Evolutionary conservation across 768 basidiomycete species (phyloP), one percentile per base, ranked within the genome.

Genomic region (Crucibulum laeve): DNA sequence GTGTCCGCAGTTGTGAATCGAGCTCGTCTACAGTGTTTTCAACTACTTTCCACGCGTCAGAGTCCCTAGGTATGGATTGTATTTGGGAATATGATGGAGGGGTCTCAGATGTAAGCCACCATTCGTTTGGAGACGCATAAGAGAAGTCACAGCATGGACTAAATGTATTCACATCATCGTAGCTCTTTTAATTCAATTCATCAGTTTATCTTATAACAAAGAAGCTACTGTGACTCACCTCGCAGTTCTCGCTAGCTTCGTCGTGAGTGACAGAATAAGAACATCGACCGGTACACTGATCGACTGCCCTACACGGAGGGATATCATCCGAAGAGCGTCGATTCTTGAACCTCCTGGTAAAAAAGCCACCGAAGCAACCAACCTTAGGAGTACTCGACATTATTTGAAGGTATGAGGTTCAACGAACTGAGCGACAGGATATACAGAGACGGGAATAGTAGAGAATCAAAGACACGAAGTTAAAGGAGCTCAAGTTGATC

Each of bases 1-100:
- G 63, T 18, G 73, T 58, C 19, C 86, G 76, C 30, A 91, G 68
- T 40, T 76, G 62, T 4, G 67, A 48, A 42, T 71, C 68, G 11
- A 84, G 62, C 40, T 67, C 56, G 51, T 83, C 73, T 39, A 91
- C 52, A 32, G 67, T 67, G 3, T 56, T 50, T 41, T 82, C 78
- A 44, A 91, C 75, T 5, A 77, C 76, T 21, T 63, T 57, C 36
- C 76, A 55, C n/a, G 79, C 66, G 40, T 73, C 72, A 1, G 67
- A 28, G 5, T 50, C 51, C 26, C 47, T 47, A 49, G 42, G 54
- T 40, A 34, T 24, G 19, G 59, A n/a, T 28, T 38, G 30, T 21
- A 58, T 49, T 37, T 47, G 47, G 2, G 58, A 59, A 54, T 79
- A 79, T 14, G 64, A 50, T 32, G 77, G 76, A n/a, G 67, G 73